Evolutionary conservation across 208 protist genomes (phyloP), one percentile per base, ranked within the genome.

Genomic region (Trypanosoma caninum): DNA sequence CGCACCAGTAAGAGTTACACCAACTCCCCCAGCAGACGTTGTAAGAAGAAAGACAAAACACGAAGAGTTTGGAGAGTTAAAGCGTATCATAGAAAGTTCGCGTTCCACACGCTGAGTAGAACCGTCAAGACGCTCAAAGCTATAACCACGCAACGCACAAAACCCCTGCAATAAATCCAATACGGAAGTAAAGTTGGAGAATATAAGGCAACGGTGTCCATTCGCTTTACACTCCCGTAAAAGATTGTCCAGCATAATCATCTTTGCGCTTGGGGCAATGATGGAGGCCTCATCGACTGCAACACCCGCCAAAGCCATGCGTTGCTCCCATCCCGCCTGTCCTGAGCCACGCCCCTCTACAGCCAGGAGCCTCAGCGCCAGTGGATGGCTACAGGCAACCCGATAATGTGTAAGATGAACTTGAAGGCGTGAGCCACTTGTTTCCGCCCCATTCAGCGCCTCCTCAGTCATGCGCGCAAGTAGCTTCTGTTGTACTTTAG

Each of bases 11-110:
- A 99, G 80, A 33, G 98, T 99, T 54, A 99, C 96, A 45, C 98
- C 98, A 5, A 99, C 87, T 25, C 98, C 98, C 52, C 98, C 98
- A 7, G 98, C 96, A 14, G 95, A 91, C 10, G 98, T 99, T 18
- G 88, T 97, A 18, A 99, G 73, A 9, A 99, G 74, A 65, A 99
- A 99, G 1, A 98, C 37, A 76, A 99, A 99, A 46, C 84, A 85
- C 7, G 72, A 69, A 10, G 82, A 92, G n/a, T 44, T 55, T 6
- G 78, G 75, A 57, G 81, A 67, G 65, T 97, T 98, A 87, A 94
- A 99, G 31, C 82, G 67, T 38, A 96, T 83, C 62, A 99, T 98
- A 31, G 94, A 63, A 41, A 91, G 59, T 68, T 98, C 90, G 27
- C 94, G 86, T 69, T 93, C 80, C 25, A 91, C 85, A 10, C 87